Evolutionary conservation across 2,329 filamentous ascomycete genomes (phyloP).

Genomic region (Chaetomium sp.): DNA sequence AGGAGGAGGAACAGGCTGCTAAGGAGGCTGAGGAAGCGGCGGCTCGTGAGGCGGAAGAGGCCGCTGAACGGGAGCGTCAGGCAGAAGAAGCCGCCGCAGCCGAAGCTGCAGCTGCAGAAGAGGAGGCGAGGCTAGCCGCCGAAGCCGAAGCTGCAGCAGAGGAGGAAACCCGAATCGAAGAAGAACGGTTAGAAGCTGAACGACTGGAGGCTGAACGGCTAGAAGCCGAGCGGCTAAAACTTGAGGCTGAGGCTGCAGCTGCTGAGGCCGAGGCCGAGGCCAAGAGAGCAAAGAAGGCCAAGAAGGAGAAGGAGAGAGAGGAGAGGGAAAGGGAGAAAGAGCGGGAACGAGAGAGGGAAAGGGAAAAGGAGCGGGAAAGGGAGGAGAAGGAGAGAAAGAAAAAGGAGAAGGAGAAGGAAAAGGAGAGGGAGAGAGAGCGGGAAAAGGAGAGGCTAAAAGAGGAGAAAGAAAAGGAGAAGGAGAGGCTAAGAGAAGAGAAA

Average conservation of each 20-base stretch:
- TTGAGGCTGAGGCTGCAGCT: slow-evolving; percentile 20
- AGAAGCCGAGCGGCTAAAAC: slow-evolving; percentile 20
- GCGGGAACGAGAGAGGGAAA: neutral
- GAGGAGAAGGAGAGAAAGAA: slow-evolving; percentile 25
- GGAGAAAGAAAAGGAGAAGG: slow-evolving; percentile 21
- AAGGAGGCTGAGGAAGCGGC: slow-evolving; percentile 25
- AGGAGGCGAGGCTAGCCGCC: slow-evolving; percentile 21
- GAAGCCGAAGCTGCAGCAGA: slow-evolving; percentile 26
- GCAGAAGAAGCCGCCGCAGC: slow-evolving; percentile 23
- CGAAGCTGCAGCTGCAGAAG: slow-evolving; percentile 20
- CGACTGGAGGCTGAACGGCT: slow-evolving; percentile 10
- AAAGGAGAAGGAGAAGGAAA: slow-evolving; percentile 13
- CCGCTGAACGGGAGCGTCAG: slow-evolving; percentile 8
- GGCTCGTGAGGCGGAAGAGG: slow-evolving; percentile 8
- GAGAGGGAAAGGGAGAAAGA: slow-evolving; percentile 20
- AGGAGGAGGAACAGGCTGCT: slow-evolving; percentile 21
- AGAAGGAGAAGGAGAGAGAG: slow-evolving; percentile 19
- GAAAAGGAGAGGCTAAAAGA: slow-evolving; percentile 26
- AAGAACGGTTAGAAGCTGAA: neutral
- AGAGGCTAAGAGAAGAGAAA: slow-evolving; percentile 5
- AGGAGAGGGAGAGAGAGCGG: slow-evolving; percentile 2
- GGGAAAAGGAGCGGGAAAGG: slow-evolving; percentile 21
- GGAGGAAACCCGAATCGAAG: slow-evolving; percentile 6
- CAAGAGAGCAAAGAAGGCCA: slow-evolving; percentile 38
- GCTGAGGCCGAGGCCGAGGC: slow-evolving; percentile 18